Conservation (phyloP, 768 basidiomycete genomes). For the Auricularia heimuer region DNA sequence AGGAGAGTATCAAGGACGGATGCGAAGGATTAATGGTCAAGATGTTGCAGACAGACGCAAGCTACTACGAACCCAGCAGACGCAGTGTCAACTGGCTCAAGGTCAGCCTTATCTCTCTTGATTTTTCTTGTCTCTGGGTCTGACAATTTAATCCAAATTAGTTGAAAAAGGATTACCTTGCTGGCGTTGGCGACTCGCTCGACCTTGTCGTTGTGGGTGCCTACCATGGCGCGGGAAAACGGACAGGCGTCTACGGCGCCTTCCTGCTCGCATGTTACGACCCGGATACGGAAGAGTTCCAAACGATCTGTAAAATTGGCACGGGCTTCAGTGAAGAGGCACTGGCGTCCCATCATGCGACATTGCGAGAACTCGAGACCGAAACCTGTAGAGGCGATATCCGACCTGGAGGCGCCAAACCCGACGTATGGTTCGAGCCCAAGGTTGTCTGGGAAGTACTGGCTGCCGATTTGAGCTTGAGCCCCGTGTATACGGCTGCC, state of each 20-base stretch:
- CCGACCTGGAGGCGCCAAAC: constrained; percentile 86
- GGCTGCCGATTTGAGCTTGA: constrained; percentile 92
- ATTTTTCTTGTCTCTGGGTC: neutral
- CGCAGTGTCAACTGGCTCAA: constrained; percentile 98
- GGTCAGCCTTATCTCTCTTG: constrained; percentile 33
- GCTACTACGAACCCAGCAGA: constrained; percentile 91
- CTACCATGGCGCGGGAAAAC: constrained; percentile 96
- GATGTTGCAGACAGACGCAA: constrained; percentile 87
- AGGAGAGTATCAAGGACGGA: constrained; percentile 95
- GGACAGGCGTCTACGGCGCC: constrained; percentile 94
- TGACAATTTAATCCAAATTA: constrained; percentile 23
- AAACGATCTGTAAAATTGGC: constrained; percentile 98
- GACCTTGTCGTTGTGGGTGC: constrained; percentile 97
- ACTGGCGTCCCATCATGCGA: constrained; percentile 69
- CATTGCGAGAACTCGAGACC: constrained; percentile 68
- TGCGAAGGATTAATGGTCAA: constrained; percentile 99
- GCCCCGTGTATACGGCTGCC: constrained; percentile 92
- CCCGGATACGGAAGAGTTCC: constrained; percentile 84
- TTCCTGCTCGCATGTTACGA: constrained; percentile 98
- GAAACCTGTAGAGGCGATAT: constrained; percentile 68
- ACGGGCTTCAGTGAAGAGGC: constrained; percentile 95
- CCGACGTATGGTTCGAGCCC: constrained; percentile 97
- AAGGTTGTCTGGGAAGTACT: constrained; percentile 97
- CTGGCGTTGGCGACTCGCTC: constrained; percentile 92
- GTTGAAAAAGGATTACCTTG: constrained; percentile 98